Percentiles rank a stretch among this genome's conserved stretches.
These are phyloP conservation scores for Scedosporium boydii DNA, from an alignment of 2,329 filamentous ascomycete genomes.

Conservation along the genomic window DNA sequence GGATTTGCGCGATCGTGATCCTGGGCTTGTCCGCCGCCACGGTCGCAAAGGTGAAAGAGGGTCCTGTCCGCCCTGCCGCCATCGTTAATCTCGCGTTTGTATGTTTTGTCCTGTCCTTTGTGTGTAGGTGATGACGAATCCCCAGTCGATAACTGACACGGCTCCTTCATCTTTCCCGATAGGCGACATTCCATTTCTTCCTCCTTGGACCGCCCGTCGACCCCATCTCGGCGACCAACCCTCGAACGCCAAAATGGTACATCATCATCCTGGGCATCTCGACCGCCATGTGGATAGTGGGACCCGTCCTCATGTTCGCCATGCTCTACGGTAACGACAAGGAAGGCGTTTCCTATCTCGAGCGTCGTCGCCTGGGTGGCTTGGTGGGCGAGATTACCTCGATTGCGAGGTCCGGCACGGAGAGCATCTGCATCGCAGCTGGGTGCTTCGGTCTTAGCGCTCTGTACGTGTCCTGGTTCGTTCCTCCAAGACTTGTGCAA, in stretches of 20 bases:
- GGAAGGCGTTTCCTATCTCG: background rate
- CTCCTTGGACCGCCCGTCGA: background rate
- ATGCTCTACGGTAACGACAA: background rate
- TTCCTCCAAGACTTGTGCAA: background rate
- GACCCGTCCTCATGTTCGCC: background rate
- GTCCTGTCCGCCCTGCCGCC: background rate
- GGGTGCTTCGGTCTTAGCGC: background rate
- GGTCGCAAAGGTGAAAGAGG: background rate
- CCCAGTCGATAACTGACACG: background rate
- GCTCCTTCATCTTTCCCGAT: background rate
- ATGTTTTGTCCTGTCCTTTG: background rate
- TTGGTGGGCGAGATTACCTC: background rate
- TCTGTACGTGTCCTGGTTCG: background rate
- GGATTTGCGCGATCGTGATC: background rate
- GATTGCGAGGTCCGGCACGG: constrained; percentile 1
- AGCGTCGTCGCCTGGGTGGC: background rate
- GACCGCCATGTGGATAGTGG: background rate
- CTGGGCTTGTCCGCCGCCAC: background rate
- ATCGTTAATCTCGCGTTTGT: background rate
- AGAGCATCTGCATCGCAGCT: constrained; percentile 7
- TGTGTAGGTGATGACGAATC: background rate
- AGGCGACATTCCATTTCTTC: background rate
- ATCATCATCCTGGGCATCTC: background rate
- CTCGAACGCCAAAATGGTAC: background rate
- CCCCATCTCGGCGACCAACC: background rate